Conservation (phyloP, 345 rosid genomes). For the Gossypium arboreum region DNA sequence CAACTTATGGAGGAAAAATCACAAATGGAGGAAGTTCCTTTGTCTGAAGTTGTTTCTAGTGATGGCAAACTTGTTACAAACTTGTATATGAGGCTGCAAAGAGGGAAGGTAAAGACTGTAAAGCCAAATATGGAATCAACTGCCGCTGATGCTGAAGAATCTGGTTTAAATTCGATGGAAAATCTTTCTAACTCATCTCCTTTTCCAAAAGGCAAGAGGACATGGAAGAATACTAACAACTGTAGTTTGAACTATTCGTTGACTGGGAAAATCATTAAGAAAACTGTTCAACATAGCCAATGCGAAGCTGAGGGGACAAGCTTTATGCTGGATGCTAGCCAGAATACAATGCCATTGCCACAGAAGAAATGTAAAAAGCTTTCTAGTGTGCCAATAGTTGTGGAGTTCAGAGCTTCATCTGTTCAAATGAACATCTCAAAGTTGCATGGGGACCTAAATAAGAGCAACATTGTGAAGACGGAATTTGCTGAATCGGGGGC, state of each 20-base stretch:
- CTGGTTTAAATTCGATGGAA: conserved; percentile 15
- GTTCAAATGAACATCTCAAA: conserved; percentile 20
- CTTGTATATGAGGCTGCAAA: conserved; percentile 24
- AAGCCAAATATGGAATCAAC: conserved; percentile 26
- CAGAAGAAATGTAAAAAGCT: conserved; percentile 24
- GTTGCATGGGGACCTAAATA: conserved; percentile 21
- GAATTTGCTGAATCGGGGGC: conserved; percentile 15
- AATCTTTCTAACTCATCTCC: conserved; percentile 22
- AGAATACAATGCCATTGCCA: conserved; percentile 13
- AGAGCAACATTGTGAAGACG: conserved; percentile 11
- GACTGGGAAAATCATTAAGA: conserved; percentile 28
- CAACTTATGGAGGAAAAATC: conserved; percentile 19
- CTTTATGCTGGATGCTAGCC: conserved; percentile 13
- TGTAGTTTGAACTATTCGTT: conserved; percentile 22
- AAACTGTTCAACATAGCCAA: conserved; percentile 16
- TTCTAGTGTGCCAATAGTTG: conserved; percentile 11
- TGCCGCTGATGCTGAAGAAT: conserved; percentile 19
- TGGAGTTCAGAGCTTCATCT: conserved; percentile 22
- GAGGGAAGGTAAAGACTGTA: conserved; percentile 25
- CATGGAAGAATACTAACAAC: conserved; percentile 16
- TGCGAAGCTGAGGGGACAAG: conserved; percentile 21
- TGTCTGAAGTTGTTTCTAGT: conserved; percentile 28
- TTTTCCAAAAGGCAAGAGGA: conserved; percentile 27
- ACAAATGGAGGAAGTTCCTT: conserved; percentile 14
- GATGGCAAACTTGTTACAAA: conserved; percentile 26